Evolutionary conservation across 2,329 filamentous ascomycete genomes (phyloP).

Genomic region (Phyllosticta citribraziliensis): DNA sequence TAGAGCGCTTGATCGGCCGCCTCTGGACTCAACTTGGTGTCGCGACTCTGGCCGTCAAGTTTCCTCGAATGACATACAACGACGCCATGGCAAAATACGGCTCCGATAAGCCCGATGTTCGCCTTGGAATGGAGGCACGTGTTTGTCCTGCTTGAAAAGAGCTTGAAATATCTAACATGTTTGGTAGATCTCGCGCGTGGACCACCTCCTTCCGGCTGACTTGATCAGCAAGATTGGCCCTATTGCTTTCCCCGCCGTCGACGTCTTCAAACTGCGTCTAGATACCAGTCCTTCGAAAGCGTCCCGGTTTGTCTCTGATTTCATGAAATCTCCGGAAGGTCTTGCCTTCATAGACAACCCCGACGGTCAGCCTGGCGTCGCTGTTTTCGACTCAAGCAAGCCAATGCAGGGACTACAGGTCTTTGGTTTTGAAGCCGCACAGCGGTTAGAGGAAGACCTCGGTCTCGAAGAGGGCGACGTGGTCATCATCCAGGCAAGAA

Average conservation of each 20-base stretch:
- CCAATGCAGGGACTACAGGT: constrained; percentile 69
- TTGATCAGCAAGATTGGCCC: constrained; percentile 68
- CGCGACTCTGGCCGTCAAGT: constrained; percentile 31
- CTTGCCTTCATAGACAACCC: constrained; percentile 55
- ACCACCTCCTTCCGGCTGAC: constrained; percentile 50
- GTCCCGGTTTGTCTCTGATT: constrained; percentile 53
- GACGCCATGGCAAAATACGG: constrained; percentile 73
- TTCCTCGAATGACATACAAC: constrained; percentile 58
- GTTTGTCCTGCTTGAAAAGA: not conserved
- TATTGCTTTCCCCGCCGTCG: constrained; percentile 58
- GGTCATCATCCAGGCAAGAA: constrained; percentile 70
- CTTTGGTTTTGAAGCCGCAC: constrained; percentile 63
- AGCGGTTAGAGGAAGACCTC: constrained; percentile 45
- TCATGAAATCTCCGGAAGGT: constrained; percentile 58
- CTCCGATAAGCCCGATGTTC: constrained; percentile 84
- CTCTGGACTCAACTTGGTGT: constrained; percentile 43
- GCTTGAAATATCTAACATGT: constrained; percentile 13
- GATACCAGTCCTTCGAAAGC: constrained; percentile 43
- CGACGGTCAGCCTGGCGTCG: constrained; percentile 69
- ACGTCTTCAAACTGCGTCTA: constrained; percentile 61
- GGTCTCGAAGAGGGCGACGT: constrained; percentile 62
- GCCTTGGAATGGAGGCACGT: constrained; percentile 57
- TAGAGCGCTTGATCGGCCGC: constrained; percentile 44
- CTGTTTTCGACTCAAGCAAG: constrained; percentile 62
- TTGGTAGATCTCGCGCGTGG: constrained; percentile 53